A percentile compares a stretch with the other conserved stretches of the same genome.
Evolutionary conservation across 192 early-diverging fungal genomes (phyloP).

Genomic region (Coemansia sp.): DNA sequence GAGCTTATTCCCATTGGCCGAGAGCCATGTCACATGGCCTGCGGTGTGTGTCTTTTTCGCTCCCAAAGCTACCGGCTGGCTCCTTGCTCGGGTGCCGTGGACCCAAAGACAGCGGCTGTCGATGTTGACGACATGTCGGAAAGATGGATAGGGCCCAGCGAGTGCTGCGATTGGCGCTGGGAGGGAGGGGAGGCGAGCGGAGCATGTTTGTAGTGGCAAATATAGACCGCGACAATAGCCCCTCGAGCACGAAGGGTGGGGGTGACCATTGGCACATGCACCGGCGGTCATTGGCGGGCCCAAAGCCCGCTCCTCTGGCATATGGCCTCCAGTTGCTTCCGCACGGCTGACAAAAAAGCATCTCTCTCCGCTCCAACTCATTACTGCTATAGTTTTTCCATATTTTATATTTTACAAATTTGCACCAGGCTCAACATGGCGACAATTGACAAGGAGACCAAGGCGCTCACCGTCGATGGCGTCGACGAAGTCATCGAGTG

Average conservation of each 20-base stretch:
- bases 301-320: background rate
- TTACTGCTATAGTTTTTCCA: background rate
- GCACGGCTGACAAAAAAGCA: too few species aligned
- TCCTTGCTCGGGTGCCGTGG: background rate
- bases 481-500: constrained; percentile 36
- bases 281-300: background rate
- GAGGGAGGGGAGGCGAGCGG: background rate
- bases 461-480: constrained; percentile 17
- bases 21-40: background rate
- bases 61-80: background rate
- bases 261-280: background rate
- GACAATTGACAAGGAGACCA: background rate
- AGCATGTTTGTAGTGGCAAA: background rate
- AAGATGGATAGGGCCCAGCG: background rate
- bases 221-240: background rate
- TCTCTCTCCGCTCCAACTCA: background rate
- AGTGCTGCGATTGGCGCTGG: background rate
- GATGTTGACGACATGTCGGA: background rate
- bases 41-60: background rate
- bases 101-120: background rate
- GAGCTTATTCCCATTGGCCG: background rate
- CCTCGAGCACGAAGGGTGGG: background rate
- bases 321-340: background rate
- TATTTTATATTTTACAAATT: background rate
- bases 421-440: background rate